A percentile compares a stretch with the other conserved stretches of the same genome.
Evolutionary conservation across 306 rosid genomes (phyloP).

Genomic region (Clitoria ternatea): DNA sequence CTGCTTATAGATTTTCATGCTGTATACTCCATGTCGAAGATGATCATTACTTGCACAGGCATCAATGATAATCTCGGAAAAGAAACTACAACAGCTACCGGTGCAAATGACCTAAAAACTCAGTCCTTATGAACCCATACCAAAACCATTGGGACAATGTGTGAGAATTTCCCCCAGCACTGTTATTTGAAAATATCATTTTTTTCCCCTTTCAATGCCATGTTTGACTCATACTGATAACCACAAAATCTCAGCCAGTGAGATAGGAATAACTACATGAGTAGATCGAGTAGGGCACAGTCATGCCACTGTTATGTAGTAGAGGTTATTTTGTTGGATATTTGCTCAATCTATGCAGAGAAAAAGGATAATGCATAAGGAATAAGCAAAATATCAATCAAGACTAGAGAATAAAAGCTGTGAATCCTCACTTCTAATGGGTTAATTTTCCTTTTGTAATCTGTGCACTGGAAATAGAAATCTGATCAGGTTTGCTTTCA

Average conservation of each 20-base stretch:
- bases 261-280: constrained; percentile 31
- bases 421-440: constrained; percentile 41
- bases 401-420: constrained; percentile 12
- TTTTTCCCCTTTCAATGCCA: constrained; percentile 21
- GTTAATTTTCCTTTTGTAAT: constrained; percentile 38
- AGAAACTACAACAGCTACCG: constrained; percentile 29
- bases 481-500: constrained; percentile 46
- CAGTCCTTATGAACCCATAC: constrained; percentile 3
- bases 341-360: constrained; percentile 36
- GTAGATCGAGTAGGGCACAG: constrained; percentile 36
- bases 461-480: constrained; percentile 29
- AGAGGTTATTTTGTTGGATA: constrained; percentile 29
- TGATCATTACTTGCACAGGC: neutral
- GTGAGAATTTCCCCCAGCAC: constrained; percentile 18
- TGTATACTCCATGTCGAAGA: constrained; percentile 30
- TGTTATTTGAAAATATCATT: constrained; percentile 26
- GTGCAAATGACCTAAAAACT: constrained; percentile 32
- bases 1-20: constrained; percentile 34
- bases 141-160: constrained; percentile 11
- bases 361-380: constrained; percentile 35
- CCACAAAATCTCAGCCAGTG: constrained; percentile 27
- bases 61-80: constrained; percentile 11
- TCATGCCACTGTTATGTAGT: constrained; percentile 33
- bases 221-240: constrained; percentile 24
- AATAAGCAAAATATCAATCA: constrained; percentile 23